Evolutionary conservation across 2,329 filamentous ascomycete species (phyloP), one percentile per base, ranked within the genome.

Genomic region (Cryphonectria carpinicola): DNA sequence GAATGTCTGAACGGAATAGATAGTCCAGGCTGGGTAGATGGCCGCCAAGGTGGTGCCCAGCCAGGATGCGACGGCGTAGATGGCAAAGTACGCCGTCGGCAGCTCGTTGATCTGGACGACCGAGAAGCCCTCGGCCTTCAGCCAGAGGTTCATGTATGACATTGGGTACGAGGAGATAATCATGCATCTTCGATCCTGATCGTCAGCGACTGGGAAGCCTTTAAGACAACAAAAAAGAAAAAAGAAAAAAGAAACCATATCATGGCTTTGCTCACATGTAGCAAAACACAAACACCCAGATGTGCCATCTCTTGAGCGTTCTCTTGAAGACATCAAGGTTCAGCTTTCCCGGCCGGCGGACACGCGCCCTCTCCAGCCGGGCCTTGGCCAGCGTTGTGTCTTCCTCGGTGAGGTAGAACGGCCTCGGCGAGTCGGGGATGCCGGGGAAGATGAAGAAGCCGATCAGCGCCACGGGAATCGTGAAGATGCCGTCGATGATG

Each of bases 401-500:
- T 0, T 74, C 73, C 1, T 77, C 75, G 0, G 78, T 80, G 14
- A 83, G 64, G 65, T 77, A 82, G 58, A 81, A 82, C 1, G 81
- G 79, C 28, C 75, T 77, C 0, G 80, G 80, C 0, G 80, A 82
- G 67, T 81, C 81, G 14, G 82, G 81, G 3, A 82, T 77, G 2
- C 80, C 81, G 0, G 81, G 82, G 62, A 80, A 80, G 14, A 87
- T 81, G 14, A 86, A 66, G 69, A 82, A 88, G 0, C 86, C 86
- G 8, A 87, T 77, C 4, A 88, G 71, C 0, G 86, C 85, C 19
- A 89, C 84, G 0, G 85, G 86, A 4, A 89, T 79, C 1, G 85
- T 87, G 75, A 89, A 88, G 35, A 87, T 80, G 1, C 85, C 86
- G 71, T 88, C 87, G n/a, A 90, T 87, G 14, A 89, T 84, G 66